Evolutionary conservation across 192 early-diverging fungal genomes (phyloP), one percentile per base, ranked within the genome.

Genomic region (Dissophora ornata): DNA sequence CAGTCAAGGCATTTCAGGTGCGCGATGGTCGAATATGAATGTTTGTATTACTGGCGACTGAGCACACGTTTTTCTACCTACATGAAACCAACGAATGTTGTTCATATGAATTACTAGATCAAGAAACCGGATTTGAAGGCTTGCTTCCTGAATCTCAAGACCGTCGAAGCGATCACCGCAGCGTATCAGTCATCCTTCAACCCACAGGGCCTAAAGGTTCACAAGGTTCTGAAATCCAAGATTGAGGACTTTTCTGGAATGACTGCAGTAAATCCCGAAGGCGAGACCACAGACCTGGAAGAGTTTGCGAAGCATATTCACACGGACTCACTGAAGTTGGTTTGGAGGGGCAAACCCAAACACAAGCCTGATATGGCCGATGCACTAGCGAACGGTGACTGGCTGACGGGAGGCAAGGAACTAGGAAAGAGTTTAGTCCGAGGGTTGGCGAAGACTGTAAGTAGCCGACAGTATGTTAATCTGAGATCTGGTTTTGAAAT

Each of bases 171-270:
- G 16, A 44, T 84, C 79, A 48, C 36, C 63, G 51, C 50, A 56
- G 46, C 80, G 32, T 57, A 56, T 67, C 52, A 80, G 61, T 68
- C 75, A 69, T 67, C 68, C 54, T 57, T 74, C 47, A 56, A 67
- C 42, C 67, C 79, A 7, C 67, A 70, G 9, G 81, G 74, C n/a
- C 59, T 84, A 0, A 82, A 82, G 41, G 81, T 86, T 22, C 81
- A 78, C 21, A 83, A 84, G 33, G 85, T 80, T 0, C 55, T 86
- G 6, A 86, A 86, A n/a, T 82, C 80, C 15, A 86, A 86, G 42
- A 61, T 86, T 11, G 85, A 86, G 24, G 85, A 86, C 67, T 78
- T 86, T 24, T 84, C 85, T 15, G 85, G 84, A 59, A 79, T 65
- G 62, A 53, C 58, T 8, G 52, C 52, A 1, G 52, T 60, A 3